phyloP scores from a whole-genome alignment of 208 protist species.

The Crithidia bombi region DNA sequence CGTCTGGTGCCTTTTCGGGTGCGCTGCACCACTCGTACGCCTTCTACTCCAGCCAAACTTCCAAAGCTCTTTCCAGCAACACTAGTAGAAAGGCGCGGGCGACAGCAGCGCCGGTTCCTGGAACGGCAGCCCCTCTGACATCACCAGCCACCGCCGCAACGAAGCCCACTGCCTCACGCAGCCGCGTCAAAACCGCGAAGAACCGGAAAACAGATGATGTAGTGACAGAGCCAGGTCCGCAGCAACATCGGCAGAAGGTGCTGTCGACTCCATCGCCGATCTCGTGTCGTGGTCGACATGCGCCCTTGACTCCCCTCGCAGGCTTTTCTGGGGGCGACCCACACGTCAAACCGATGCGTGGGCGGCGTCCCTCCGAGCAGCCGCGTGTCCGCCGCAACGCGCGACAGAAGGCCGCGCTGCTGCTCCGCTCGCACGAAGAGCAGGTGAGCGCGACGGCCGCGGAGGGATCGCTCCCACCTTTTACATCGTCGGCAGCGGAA shows the following conservation, averaged over 20 bases:
- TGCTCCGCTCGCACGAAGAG: slow-evolving; percentile 12
- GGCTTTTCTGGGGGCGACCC: background rate
- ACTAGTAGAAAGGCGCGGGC: background rate
- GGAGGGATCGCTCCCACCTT: background rate
- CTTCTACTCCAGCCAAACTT: slow-evolving; percentile 15
- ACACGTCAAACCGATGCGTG: slow-evolving; percentile 27
- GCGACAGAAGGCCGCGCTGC: slow-evolving; percentile 19
- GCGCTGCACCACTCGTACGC: background rate
- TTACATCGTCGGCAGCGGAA: background rate
- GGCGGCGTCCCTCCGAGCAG: slow-evolving; percentile 21
- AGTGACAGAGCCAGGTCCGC: background rate
- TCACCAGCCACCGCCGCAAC: background rate
- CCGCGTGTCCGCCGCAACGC: slow-evolving; percentile 9
- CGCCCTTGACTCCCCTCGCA: background rate
- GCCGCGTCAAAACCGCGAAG: background rate
- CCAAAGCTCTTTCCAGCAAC: slow-evolving; percentile 4
- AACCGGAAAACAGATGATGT: too few species aligned
- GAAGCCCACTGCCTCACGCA: slow-evolving; percentile 1
- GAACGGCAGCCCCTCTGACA: background rate
- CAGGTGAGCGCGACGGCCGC: background rate
- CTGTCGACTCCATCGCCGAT: background rate
- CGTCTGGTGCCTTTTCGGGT: background rate
- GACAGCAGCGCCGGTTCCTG: background rate
- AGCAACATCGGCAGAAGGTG: slow-evolving; percentile 7
- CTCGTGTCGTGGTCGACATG: background rate